Percentiles rank a stretch among this genome's conserved stretches.
phyloP scores from a whole-genome alignment of 2,329 filamentous ascomycete genomes.

The Cladophialophora immunda region DNA sequence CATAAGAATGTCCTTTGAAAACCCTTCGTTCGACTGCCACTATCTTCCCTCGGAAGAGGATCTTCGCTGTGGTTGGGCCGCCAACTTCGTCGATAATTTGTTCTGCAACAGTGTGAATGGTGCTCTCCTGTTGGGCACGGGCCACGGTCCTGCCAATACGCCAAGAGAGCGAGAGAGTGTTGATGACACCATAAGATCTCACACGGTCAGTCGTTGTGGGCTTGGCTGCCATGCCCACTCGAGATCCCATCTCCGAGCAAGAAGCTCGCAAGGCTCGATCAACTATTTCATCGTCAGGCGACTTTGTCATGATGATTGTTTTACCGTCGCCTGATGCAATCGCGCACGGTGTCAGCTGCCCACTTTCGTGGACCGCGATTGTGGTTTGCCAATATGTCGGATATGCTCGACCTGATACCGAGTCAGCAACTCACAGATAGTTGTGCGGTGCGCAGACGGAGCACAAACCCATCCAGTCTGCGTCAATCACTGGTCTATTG shows the following conservation, averaged over 20 bases:
- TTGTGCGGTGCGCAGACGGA: not conserved
- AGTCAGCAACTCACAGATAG: constrained; percentile 21
- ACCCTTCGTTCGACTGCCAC: constrained; percentile 65
- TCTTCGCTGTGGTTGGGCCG: constrained; percentile 58
- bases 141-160: constrained; percentile 68
- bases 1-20: constrained; percentile 67
- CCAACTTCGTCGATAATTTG: constrained; percentile 58
- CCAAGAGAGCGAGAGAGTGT: constrained; percentile 56
- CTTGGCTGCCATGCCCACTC: constrained; percentile 53
- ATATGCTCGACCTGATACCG: constrained; percentile 42
- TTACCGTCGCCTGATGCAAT: constrained; percentile 49
- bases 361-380: constrained; percentile 34
- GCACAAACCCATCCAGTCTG: constrained; percentile 56
- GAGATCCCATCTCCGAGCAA: constrained; percentile 43
- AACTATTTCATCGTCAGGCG: constrained; percentile 55
- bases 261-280: constrained; percentile 28
- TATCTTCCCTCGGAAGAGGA: constrained; percentile 71
- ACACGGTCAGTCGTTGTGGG: constrained; percentile 52
- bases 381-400: constrained; percentile 51
- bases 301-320: constrained; percentile 55
- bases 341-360: constrained; percentile 28
- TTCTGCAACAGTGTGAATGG: constrained; percentile 64
- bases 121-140: constrained; percentile 40
- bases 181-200: constrained; percentile 48
- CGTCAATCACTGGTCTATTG: constrained; percentile 55